Evolutionary conservation across 176 grass and related monocot species (phyloP).

Genomic region (Cocos nucifera): DNA sequence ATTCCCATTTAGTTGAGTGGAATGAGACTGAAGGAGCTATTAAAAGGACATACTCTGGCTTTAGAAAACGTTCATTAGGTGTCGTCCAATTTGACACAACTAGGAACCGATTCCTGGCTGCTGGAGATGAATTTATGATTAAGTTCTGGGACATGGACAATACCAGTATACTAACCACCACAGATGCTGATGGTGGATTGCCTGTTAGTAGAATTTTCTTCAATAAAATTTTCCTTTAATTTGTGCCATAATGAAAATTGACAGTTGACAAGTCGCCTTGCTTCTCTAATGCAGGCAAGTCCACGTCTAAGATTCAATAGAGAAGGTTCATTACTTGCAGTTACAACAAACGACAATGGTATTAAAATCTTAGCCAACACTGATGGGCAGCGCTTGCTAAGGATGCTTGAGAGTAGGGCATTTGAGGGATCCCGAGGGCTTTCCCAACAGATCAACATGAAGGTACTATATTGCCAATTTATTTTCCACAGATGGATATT

Average conservation of each 20-base stretch:
- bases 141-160: slow-evolving; percentile 99
- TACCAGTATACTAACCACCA: slow-evolving; percentile 70
- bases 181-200: slow-evolving; percentile 77
- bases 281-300: slow-evolving; percentile 49
- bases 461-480: slow-evolving; percentile 20
- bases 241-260: slow-evolving; percentile 3
- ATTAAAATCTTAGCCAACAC: slow-evolving; percentile 96
- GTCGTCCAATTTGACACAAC: slow-evolving; percentile 97
- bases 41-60: slow-evolving; percentile 88
- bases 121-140: slow-evolving; percentile 92
- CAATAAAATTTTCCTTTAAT: background rate
- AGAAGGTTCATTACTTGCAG: slow-evolving; percentile 90
- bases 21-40: slow-evolving; percentile 95
- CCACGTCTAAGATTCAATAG: slow-evolving; percentile 94
- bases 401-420: slow-evolving; percentile 82
- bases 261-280: slow-evolving; percentile 8
- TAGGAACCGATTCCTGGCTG: slow-evolving; percentile 81
- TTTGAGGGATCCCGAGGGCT: slow-evolving; percentile 73
- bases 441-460: slow-evolving; percentile 60
- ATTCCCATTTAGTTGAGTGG: slow-evolving; percentile 98
- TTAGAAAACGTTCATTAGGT: slow-evolving; percentile 77
- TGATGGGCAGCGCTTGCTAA: slow-evolving; percentile 86
- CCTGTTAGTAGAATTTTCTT: slow-evolving; percentile 47
- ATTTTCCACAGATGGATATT: too few species aligned
- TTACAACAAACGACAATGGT: slow-evolving; percentile 88